phyloP scores from a whole-genome alignment of 306 rosid species.

The Lathyrus aphaca region DNA sequence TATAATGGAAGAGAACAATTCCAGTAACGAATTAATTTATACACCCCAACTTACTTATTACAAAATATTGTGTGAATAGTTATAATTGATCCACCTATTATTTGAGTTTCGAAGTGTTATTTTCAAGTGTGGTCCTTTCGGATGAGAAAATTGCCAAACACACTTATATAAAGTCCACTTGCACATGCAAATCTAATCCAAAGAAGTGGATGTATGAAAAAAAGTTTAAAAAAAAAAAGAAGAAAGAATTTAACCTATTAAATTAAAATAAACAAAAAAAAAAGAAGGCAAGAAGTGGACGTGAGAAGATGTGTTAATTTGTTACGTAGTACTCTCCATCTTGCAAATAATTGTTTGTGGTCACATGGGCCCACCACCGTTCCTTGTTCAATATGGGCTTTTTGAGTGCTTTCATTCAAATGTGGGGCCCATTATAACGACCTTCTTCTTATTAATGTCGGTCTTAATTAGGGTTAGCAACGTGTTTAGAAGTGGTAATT shows the following conservation, averaged over 20 bases:
- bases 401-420: slow-evolving; percentile 56
- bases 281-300: slow-evolving; percentile 60
- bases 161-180: slow-evolving; percentile 46
- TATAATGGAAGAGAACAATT: background rate
- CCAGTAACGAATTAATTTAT: slow-evolving; percentile 6
- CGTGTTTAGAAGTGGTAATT: slow-evolving; percentile 8
- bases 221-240: slow-evolving; percentile 35
- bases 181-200: slow-evolving; percentile 71
- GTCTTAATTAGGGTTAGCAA: slow-evolving; percentile 33
- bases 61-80: background rate
- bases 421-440: slow-evolving; percentile 42
- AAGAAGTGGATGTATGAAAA: slow-evolving; percentile 49
- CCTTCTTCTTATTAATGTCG: slow-evolving; percentile 13
- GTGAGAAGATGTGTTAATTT: slow-evolving; percentile 53
- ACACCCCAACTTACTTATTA: background rate
- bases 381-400: slow-evolving; percentile 61
- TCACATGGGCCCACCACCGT: slow-evolving; percentile 66
- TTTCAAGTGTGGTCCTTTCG: slow-evolving; percentile 51
- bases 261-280: background rate
- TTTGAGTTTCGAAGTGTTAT: slow-evolving; percentile 43
- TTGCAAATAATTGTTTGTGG: slow-evolving; percentile 64
- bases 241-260: slow-evolving; percentile 19
- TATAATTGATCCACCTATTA: slow-evolving; percentile 35
- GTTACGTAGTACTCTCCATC: slow-evolving; percentile 44
- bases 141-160: slow-evolving; percentile 46